Evolutionary conservation across 306 rosid genomes (phyloP).

Genomic region (Begonia fuchsioides): DNA sequence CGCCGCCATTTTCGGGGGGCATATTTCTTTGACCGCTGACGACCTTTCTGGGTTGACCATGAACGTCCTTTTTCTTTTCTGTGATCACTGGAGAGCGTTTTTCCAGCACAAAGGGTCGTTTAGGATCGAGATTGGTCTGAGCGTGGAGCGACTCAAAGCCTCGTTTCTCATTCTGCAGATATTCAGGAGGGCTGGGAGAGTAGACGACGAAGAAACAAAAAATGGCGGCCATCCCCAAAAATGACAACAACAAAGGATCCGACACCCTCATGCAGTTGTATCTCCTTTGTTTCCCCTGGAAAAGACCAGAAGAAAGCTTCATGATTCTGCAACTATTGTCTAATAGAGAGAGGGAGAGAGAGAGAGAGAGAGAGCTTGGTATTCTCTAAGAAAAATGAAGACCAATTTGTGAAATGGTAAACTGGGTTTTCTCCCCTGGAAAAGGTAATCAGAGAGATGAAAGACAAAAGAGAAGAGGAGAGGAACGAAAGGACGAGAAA

Average conservation of each 20-base stretch:
- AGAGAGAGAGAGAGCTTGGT: constrained; percentile 3
- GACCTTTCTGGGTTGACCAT: too few species aligned
- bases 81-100: background rate
- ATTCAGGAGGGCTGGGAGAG: constrained; percentile 30
- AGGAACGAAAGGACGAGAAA: too few species aligned
- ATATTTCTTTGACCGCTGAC: too few species aligned
- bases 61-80: too few species aligned
- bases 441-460: background rate
- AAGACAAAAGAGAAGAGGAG: background rate
- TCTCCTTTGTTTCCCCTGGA: constrained; percentile 24
- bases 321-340: constrained; percentile 12
- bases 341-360: constrained; percentile 3
- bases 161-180: constrained; percentile 9
- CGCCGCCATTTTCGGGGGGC: too few species aligned
- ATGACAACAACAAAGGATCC: constrained; percentile 26
- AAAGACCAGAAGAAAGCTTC: constrained; percentile 18
- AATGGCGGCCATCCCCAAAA: constrained; percentile 28
- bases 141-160: constrained; percentile 13
- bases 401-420: background rate
- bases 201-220: constrained; percentile 27
- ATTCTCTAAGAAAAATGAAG: constrained; percentile 4
- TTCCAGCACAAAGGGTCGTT: background rate
- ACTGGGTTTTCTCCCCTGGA: background rate
- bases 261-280: constrained; percentile 14
- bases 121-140: constrained; percentile 9